Conservation (phyloP, 2,329 filamentous ascomycete species). For the Penicillium sclerotigenum region DNA sequence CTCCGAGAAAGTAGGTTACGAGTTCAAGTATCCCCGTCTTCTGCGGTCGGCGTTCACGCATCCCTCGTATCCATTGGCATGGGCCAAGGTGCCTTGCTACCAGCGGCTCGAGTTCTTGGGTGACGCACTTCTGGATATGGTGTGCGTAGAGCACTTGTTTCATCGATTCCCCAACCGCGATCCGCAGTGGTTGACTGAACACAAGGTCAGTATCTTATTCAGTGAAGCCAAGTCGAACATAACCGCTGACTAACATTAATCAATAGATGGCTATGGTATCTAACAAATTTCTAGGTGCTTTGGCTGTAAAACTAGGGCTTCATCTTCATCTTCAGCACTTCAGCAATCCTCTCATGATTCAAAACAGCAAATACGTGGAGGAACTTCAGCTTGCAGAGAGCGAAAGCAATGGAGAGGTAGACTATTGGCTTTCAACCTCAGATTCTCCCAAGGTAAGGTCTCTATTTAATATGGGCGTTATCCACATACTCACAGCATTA, state of each 20-base stretch:
- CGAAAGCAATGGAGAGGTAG: slow-evolving; percentile 33
- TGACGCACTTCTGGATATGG: slow-evolving; percentile 83
- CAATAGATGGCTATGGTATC: slow-evolving; percentile 87
- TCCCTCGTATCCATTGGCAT: slow-evolving; percentile 71
- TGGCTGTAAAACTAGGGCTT: slow-evolving; percentile 75
- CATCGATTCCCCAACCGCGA: slow-evolving; percentile 72
- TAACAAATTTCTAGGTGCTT: slow-evolving; percentile 84
- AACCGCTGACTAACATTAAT: slow-evolving; percentile 7
- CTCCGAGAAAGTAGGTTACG: slow-evolving; percentile 54
- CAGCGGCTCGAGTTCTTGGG: slow-evolving; percentile 91
- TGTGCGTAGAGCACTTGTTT: slow-evolving; percentile 78
- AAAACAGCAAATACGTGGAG: slow-evolving; percentile 50
- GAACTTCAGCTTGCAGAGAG: slow-evolving; percentile 34
- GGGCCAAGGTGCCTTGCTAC: slow-evolving; percentile 79
- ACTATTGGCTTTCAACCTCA: slow-evolving; percentile 43
- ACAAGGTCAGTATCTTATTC: slow-evolving; percentile 57
- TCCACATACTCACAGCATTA: not conserved
- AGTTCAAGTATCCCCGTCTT: slow-evolving; percentile 72
- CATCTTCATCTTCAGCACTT: slow-evolving; percentile 65
- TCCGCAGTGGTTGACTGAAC: slow-evolving; percentile 95
- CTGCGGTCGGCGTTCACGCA: slow-evolving; percentile 84
- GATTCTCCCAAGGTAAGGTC: slow-evolving; percentile 43
- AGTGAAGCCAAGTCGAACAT: too few species aligned
- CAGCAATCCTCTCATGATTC: slow-evolving; percentile 37
- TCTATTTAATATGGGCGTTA: not conserved